Evolutionary conservation across 2,329 filamentous ascomycete species (phyloP), one percentile per base, ranked within the genome.

Genomic region (Grosmannia serpens): DNA sequence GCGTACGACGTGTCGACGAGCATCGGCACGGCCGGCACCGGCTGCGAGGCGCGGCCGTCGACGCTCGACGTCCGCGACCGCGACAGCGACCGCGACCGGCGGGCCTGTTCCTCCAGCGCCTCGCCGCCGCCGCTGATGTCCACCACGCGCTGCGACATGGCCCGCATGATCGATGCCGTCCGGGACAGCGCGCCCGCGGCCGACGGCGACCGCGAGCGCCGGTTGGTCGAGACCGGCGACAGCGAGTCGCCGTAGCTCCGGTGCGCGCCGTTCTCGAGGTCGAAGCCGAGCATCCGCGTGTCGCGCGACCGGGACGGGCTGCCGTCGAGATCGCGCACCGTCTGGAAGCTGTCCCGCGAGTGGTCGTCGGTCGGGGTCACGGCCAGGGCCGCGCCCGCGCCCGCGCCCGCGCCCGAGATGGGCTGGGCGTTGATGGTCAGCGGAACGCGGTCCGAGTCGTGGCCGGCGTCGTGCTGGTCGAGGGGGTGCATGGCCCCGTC

Each of bases 81-180:
- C 70, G 74, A 86, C 70, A 75, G 81, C 71, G 57, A 58, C 27
- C 57, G 35, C 0, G 38, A 86, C 70, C 75, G 85, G 75, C 83
- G 79, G 27, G 85, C 78, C 56, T 82, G 84, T 62, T 87, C 84
- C 69, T 96, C 90, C 20, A 91, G 78, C 24, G 89, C 75, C 65
- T 96, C 89, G 5, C 86, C 87, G 67, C 97, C 94, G 68, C 95
- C 95, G 72, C 91, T 96, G 66, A 99, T 82, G 68, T 97, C 97
- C 67, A 99, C 94, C 58, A 99, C 91, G 75, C 94, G 89, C 74
- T 96, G 91, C 35, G 95, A 97, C 84, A 99, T 95, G 62, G 84
- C 84, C 63, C 87, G 82, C 71, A 91, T 83, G 65, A 91, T 89
- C 10, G 87, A 89, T 51, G 87, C 83, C 61, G 88, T 87, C 64